These are phyloP conservation scores for Hanseniaspora valbyensis DNA, from an alignment of 805 yeast genomes.

Conservation along the genomic window DNA sequence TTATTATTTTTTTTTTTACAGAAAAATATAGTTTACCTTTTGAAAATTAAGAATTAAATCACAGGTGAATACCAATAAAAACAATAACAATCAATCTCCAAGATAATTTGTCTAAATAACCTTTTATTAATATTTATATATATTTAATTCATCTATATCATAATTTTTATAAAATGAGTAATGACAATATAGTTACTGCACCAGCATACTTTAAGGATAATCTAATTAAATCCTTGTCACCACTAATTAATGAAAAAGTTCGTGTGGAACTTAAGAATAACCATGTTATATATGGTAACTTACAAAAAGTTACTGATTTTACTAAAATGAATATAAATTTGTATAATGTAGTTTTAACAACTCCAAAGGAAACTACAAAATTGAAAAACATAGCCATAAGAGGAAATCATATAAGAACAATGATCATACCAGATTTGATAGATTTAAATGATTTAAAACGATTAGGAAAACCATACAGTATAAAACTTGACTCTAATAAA, in stretches of 20 bases:
- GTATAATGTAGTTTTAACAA: constrained; percentile 9
- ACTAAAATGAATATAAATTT: constrained; percentile 12
- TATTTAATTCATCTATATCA: too few species aligned
- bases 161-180: constrained; percentile 1
- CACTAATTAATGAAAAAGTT: constrained; percentile 72
- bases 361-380: constrained; percentile 11
- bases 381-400: constrained; percentile 13
- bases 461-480: constrained; percentile 12
- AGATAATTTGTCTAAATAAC: too few species aligned
- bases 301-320: constrained; percentile 54
- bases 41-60: too few species aligned
- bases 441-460: constrained; percentile 9
- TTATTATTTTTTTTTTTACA: too few species aligned
- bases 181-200: background rate
- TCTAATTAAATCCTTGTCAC: constrained; percentile 54
- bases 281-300: constrained; percentile 70
- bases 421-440: constrained; percentile 10
- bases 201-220: constrained; percentile 22
- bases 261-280: constrained; percentile 90
- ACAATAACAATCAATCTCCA: too few species aligned
- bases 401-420: constrained; percentile 13
- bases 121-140: too few species aligned
- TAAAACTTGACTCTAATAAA: background rate
- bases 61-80: too few species aligned
- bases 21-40: too few species aligned